Evolutionary conservation across 352 stramenopile species (phyloP), one percentile per base, ranked within the genome.

Genomic region (Elongisporangium anandrum): DNA sequence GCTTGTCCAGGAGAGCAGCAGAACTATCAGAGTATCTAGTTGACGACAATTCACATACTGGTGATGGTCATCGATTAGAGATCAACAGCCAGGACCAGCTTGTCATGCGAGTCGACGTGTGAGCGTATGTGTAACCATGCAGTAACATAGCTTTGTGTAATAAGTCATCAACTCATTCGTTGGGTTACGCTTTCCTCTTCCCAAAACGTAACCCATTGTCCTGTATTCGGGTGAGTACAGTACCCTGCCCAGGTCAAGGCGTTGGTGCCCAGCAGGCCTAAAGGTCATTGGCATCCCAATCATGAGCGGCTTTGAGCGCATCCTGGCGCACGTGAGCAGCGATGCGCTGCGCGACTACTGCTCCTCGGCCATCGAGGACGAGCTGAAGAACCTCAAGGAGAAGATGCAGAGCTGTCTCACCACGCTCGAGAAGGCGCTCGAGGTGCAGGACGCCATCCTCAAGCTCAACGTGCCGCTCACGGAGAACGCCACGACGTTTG

Each of bases 271-370:
- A 45, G 34, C 34, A 45, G 34, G 34, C 17, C 34, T 17, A 45
- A 45, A 45, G 34, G 34, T 45, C 34, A 45, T 45, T 12, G 13
- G n/a, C 34, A 39, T 4, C 16, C 26, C 22, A 17, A 47, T 7
- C 19, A 90, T 90, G 80, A 87, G 78, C 66, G 80, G 80, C 29
- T 88, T 88, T 65, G 80, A 90, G 66, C 80, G 80, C 51, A 90
- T 90, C 61, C 56, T 90, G 57, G 80, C 77, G 64, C 80, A 78
- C 54, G 80, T 90, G 21, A 66, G 72, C 62, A 76, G 77, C 65
- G 77, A 90, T 56, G 80, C 80, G 49, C 67, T 90, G 68, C 77
- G 78, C 59, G 81, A 83, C 59, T 90, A 87, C 62, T 90, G 77
- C 69, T 86, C 78, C 24, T 90, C 78, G 13, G 77, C 80, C n/a